Conservation (phyloP, 2,329 filamentous ascomycete genomes). For the Alternaria novae-zelandiae region DNA sequence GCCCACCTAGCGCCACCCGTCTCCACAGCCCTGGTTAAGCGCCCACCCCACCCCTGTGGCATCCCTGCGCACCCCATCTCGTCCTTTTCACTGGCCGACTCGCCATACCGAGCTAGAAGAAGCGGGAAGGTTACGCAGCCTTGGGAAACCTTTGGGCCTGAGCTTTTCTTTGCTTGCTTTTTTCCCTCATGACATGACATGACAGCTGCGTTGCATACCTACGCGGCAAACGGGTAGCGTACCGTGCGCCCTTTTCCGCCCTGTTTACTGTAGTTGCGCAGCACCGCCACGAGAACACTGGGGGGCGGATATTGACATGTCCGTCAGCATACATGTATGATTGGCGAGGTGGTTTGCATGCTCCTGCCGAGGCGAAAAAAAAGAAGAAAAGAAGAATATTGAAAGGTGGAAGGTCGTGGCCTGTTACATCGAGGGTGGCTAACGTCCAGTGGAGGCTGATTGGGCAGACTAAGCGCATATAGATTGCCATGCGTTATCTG, state of each 20-base stretch:
- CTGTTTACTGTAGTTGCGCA: neutral
- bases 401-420: neutral
- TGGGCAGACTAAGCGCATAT: conserved; percentile 7
- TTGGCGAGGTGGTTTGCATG: neutral
- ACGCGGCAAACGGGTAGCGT: neutral
- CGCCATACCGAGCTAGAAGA: neutral
- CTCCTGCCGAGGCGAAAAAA: neutral
- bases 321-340: neutral
- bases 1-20: conserved; percentile 11
- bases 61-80: conserved; percentile 2
- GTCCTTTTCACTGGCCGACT: conserved; percentile 24
- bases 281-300: neutral
- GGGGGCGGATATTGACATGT: neutral
- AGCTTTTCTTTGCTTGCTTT: neutral
- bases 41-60: conserved; percentile 19
- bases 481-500: conserved; percentile 8
- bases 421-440: neutral
- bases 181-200: neutral
- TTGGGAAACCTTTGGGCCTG: conserved; percentile 15
- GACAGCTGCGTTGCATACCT: neutral
- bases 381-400: neutral
- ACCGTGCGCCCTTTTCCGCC: neutral
- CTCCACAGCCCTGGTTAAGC: conserved; percentile 21
- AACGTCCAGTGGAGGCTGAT: neutral
- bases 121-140: conserved; percentile 34